Evolutionary conservation across 2,329 filamentous ascomycete genomes (phyloP).

Genomic region (Penicillium sp.): DNA sequence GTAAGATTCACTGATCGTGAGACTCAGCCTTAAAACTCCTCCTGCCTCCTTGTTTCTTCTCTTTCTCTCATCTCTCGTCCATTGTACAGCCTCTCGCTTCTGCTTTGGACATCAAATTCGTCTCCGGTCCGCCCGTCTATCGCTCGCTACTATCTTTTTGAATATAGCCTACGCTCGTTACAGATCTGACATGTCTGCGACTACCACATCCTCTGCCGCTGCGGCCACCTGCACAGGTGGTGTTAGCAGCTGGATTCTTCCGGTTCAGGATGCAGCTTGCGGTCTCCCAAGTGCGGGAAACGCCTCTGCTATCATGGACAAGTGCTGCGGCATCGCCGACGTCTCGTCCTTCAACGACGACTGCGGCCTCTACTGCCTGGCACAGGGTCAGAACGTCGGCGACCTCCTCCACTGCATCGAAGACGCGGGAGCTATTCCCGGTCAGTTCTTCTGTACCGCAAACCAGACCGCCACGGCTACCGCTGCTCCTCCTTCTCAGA

Average conservation of each 20-base stretch:
- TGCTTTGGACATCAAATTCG: too few relatives aligned
- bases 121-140: neutral
- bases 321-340: conserved; percentile 53
- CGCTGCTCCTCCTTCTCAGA: conserved; percentile 38
- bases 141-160: neutral
- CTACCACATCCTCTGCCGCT: conserved; percentile 29
- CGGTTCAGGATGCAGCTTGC: conserved; percentile 52
- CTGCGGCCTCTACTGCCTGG: conserved; percentile 59
- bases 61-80: neutral
- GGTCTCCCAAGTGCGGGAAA: conserved; percentile 48
- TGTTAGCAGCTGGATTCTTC: conserved; percentile 46
- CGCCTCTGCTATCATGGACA: conserved; percentile 49
- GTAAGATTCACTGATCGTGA: neutral
- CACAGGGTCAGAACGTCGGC: conserved; percentile 43
- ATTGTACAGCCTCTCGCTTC: neutral
- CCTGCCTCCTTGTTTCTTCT: neutral
- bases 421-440: conserved; percentile 42
- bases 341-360: conserved; percentile 53
- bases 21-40: neutral
- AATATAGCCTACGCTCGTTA: neutral
- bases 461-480: conserved; percentile 46
- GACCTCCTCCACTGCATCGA: conserved; percentile 48
- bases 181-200: conserved; percentile 27
- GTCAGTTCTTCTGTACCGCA: conserved; percentile 53
- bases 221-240: conserved; percentile 27